Evolutionary conservation across 2,329 filamentous ascomycete species (phyloP).

Genomic region (Colletotrichum sidae): DNA sequence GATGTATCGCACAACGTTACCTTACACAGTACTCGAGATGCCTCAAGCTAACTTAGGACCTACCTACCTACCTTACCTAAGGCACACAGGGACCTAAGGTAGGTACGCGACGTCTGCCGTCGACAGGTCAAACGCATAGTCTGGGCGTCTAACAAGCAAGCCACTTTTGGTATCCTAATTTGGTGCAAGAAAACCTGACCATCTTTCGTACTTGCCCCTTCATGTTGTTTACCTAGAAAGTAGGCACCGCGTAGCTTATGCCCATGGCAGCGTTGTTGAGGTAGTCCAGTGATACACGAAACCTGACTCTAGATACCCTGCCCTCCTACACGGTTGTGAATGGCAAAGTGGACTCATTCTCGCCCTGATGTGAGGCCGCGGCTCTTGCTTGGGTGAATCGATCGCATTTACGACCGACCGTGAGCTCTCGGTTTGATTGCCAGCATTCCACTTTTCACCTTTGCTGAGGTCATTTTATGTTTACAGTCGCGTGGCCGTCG

Average conservation of each 20-base stretch:
- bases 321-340: slow-evolving; percentile 15
- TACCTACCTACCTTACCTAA: no score
- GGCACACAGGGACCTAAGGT: not conserved
- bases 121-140: slow-evolving; percentile 9
- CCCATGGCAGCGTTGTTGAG: no score
- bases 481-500: not conserved
- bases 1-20: not conserved
- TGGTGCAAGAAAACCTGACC: not conserved
- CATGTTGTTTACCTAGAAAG: no score
- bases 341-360: slow-evolving; percentile 30
- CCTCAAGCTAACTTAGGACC: no score
- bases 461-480: slow-evolving; percentile 25
- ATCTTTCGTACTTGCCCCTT: not conserved
- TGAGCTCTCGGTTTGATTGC: slow-evolving; percentile 21
- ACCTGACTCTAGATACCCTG: not conserved
- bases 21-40: no score
- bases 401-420: slow-evolving; percentile 4
- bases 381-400: not conserved
- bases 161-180: not conserved
- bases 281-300: no score
- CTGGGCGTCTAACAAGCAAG: slow-evolving; percentile 1
- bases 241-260: no score
- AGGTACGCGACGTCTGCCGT: not conserved
- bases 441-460: slow-evolving; percentile 33
- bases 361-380: slow-evolving; percentile 17